phyloP scores from a whole-genome alignment of 768 basidiomycete species.

The Russula ochroleuca region DNA sequence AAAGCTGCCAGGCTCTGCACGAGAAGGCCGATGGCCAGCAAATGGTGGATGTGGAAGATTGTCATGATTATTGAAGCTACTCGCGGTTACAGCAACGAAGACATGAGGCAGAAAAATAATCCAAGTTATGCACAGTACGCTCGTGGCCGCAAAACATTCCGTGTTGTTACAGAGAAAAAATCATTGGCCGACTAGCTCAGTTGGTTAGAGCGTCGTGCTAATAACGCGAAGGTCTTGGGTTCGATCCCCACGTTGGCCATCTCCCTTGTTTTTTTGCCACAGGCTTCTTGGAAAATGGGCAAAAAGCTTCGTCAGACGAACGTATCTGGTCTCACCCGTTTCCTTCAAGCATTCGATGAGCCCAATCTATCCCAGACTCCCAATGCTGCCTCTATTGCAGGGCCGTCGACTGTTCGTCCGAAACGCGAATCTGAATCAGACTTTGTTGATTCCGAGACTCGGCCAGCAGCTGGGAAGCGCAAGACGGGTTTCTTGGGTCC shows the following conservation, averaged over 20 bases:
- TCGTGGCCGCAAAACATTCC: background rate
- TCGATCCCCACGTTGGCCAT: slow-evolving; percentile 31
- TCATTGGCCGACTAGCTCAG: slow-evolving; percentile 57
- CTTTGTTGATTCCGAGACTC: background rate
- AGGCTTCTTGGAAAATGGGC: slow-evolving; percentile 7
- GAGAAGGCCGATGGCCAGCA: background rate
- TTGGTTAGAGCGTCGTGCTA: slow-evolving; percentile 92
- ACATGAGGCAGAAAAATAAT: background rate
- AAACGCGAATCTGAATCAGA: background rate
- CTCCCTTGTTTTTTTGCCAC: background rate
- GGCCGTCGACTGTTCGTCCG: background rate
- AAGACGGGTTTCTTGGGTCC: slow-evolving; percentile 21
- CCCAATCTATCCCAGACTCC: background rate
- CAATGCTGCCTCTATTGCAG: background rate
- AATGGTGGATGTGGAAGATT: background rate
- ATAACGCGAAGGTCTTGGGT: slow-evolving; percentile 40
- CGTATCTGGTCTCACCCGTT: slow-evolving; percentile 18
- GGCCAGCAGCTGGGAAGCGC: background rate
- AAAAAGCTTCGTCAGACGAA: slow-evolving; percentile 21
- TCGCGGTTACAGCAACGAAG: background rate
- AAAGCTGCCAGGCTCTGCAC: background rate
- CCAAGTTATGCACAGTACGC: background rate
- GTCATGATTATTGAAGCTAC: background rate
- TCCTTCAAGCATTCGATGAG: slow-evolving; percentile 11
- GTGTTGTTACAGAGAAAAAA: background rate